Percentiles rank a stretch among this genome's conserved stretches.
Evolutionary conservation across 306 rosid species (phyloP).

Genomic region (Malus orientalis): DNA sequence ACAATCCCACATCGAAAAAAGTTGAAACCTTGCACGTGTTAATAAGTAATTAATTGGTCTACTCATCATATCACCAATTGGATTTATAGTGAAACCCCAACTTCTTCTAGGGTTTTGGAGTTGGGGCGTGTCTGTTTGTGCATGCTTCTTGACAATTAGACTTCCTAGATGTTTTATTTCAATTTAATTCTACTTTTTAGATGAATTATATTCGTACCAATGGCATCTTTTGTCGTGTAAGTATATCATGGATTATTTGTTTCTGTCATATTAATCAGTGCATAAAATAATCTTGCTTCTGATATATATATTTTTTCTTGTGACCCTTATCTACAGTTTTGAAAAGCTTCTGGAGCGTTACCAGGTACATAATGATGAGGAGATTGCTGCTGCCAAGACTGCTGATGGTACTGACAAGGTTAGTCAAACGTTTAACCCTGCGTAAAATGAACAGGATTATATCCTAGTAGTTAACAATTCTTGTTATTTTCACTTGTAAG

Average conservation of each 20-base stretch:
- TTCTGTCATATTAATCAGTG: neutral
- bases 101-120: no score
- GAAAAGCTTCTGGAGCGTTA: constrained; percentile 18
- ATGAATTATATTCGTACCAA: neutral
- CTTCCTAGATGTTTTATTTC: neutral
- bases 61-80: no score
- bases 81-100: no score
- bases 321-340: neutral
- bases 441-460: neutral
- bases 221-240: neutral
- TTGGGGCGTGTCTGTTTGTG: no score
- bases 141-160: neutral
- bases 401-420: constrained; percentile 1
- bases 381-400: neutral
- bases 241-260: neutral
- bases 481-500: no score
- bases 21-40: no score
- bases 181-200: neutral
- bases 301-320: neutral
- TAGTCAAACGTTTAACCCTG: neutral
- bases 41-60: no score
- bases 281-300: neutral
- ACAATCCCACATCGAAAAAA: no score
- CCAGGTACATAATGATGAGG: constrained; percentile 1
- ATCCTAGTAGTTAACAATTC: no score